Conservation (phyloP, 2,329 filamentous ascomycete genomes). For the Xylaria sp. region DNA sequence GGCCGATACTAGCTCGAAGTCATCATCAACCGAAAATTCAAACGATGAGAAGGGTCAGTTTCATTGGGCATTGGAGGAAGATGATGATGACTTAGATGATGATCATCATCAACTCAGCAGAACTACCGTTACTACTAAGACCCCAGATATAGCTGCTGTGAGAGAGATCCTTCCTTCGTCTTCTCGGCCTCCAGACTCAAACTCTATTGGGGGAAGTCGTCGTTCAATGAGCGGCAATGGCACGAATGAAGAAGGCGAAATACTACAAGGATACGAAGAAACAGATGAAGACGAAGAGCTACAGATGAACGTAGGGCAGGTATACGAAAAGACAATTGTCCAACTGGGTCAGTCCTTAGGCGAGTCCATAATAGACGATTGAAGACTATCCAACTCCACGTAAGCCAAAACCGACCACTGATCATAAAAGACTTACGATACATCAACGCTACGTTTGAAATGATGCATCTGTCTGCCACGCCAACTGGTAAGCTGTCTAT, state of each 20-base stretch:
- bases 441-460: background rate
- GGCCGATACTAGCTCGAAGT: background rate
- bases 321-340: slow-evolving; percentile 54
- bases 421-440: background rate
- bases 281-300: slow-evolving; percentile 57
- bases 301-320: slow-evolving; percentile 64
- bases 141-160: background rate
- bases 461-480: background rate
- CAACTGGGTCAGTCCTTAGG: slow-evolving; percentile 54
- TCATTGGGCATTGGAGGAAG: slow-evolving; percentile 49
- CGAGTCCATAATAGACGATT: slow-evolving; percentile 38
- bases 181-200: slow-evolving; percentile 6
- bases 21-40: slow-evolving; percentile 1
- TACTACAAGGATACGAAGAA: slow-evolving; percentile 40
- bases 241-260: slow-evolving; percentile 28
- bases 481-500: background rate
- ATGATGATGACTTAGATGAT: slow-evolving; percentile 46
- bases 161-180: background rate
- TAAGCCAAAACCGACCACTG: background rate
- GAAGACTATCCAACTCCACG: slow-evolving; percentile 3
- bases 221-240: slow-evolving; percentile 40
- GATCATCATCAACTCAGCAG: slow-evolving; percentile 36
- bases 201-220: background rate
- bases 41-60: slow-evolving; percentile 41
- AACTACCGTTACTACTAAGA: background rate